Evolutionary conservation across 108 stramenopile genomes (phyloP).

Genomic region (Cyclotella cryptica): DNA sequence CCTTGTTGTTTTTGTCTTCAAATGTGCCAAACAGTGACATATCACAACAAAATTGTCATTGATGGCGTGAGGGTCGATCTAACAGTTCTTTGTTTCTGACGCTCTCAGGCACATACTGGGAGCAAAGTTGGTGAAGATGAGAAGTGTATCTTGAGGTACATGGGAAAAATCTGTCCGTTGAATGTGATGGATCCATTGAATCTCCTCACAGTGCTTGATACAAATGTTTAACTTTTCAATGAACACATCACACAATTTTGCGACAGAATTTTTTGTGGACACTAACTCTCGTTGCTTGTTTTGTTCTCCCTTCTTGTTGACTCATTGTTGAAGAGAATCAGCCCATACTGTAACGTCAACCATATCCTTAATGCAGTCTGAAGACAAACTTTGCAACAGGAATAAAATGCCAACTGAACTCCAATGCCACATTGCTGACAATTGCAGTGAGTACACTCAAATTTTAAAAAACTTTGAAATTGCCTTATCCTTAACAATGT

Average conservation of each 20-base stretch:
- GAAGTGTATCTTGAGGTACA: background rate
- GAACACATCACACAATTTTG: background rate
- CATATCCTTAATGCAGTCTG: too few relatives aligned
- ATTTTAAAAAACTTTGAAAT: too few relatives aligned
- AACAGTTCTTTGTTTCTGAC: conserved; percentile 15
- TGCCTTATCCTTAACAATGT: too few relatives aligned
- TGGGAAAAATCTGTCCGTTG: conserved; percentile 9
- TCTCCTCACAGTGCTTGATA: too few relatives aligned
- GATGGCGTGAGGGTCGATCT: conserved; percentile 6
- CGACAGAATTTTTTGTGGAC: too few relatives aligned
- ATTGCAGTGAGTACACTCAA: too few relatives aligned
- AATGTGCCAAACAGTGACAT: too few relatives aligned
- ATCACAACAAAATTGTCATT: conserved; percentile 28
- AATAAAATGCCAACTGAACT: too few relatives aligned
- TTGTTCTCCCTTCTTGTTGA: conserved; percentile 17
- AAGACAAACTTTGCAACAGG: too few relatives aligned
- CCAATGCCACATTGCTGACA: too few relatives aligned
- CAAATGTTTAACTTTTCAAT: background rate
- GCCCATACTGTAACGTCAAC: conserved; percentile 17
- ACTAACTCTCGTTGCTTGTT: conserved; percentile 26
- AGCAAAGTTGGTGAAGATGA: conserved; percentile 35
- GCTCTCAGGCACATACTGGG: conserved; percentile 15
- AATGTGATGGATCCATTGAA: conserved; percentile 14
- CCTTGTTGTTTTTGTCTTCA: conserved; percentile 6
- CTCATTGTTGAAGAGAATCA: conserved; percentile 6